Evolutionary conservation across 306 rosid species (phyloP), one percentile per base, ranked within the genome.

Genomic region (Notholithocarpus densiflorus): DNA sequence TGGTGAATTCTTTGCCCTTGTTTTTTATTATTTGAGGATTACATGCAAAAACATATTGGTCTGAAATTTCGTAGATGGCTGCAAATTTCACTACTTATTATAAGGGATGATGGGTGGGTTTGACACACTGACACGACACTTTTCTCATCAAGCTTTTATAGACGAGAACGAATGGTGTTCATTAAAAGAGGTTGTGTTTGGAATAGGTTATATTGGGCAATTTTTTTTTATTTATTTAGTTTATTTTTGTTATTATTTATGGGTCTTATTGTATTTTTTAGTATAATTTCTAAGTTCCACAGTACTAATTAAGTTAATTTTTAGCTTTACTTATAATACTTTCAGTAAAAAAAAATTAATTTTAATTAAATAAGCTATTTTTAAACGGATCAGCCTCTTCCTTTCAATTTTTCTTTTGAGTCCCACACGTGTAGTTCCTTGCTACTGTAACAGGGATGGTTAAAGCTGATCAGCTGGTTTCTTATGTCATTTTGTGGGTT

Each of bases 201-300:
- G 3, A 8, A 8, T 40, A 40, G 0, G 0, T 40, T 8, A 40
- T 40, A 40, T 2, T 0, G 0, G 0, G 0, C 1, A 40, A 2
- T 40, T 40, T 0, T 0, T 37, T 40, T 40, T 7, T 0, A n/a
- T n/a, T 2, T 40, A 8, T 40, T 40, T 0, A n/a, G n/a, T n/a
- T n/a, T n/a, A n/a, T n/a, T n/a, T n/a, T n/a, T n/a, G n/a, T n/a
- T n/a, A n/a, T n/a, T n/a, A n/a, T 8, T 40, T 40, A 40, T 8
- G 0, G 0, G 0, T 40, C 0, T 8, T 40, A 40, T 7, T 0
- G 0, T 40, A 8, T 0, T 8, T 40, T 8, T 40, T 40, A 0
- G 0, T 40, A 40, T 0, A 7, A 40, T 40, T 40, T 0, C 0
- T 37, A 0, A 0, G 1, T 2, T 7, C 0, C 0, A 7, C 0